Base-by-base conservation (phyloP, 1,139 yeast genomes). In the Candida frijolesensis region DNA sequence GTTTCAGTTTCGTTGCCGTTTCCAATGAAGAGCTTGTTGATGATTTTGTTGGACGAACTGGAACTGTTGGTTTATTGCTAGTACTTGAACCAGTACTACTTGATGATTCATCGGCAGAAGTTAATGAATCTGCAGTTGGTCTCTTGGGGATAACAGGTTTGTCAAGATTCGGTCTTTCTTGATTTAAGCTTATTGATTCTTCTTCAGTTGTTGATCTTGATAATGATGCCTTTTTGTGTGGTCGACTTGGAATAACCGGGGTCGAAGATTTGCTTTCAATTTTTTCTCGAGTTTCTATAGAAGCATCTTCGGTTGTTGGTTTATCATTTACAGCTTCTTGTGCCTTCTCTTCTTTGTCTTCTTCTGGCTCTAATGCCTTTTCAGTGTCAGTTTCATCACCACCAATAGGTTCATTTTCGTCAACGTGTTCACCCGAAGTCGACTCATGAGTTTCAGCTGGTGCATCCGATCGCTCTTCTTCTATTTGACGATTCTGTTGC, bases 1-100 rank as follows among this genome's bases (percentile, higher is more conserved):
- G 74, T 57, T 66, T 74, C 6, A 66, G 57, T 45, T 57, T 60
- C 4, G 46, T 25, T 1, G 39, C 42, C 19, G 51, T 37, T 18
- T 42, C 44, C 34, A 11, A 50, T 29, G 51, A 22, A 25, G 29
- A 51, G 16, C 47, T 40, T 27, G 48, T 39, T 40, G 32, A 25
- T 19, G 42, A 25, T 43, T 51, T 48, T 39, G 40, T 42, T 22
- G 60, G 60, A 46, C 57, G 54, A 6, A 50, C 40, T 1, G 58
- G 57, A 14, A 51, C 37, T 10, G 12, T 35, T 12, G 53, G 53
- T 22, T 37, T 37, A 6, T 25, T 9, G 10, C 12, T 11, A 18
- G n/a, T 8, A 10, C 22, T 19, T 4, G 22, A 19, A 19, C 25
- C 11, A 15, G 22, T 16, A 11, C 10, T 9, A 7, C 15, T 40